Percentiles rank a stretch among this genome's conserved stretches.
Evolutionary conservation across 2,329 filamentous ascomycete species (phyloP).

Genomic region (Hymenoscyphus scutula): DNA sequence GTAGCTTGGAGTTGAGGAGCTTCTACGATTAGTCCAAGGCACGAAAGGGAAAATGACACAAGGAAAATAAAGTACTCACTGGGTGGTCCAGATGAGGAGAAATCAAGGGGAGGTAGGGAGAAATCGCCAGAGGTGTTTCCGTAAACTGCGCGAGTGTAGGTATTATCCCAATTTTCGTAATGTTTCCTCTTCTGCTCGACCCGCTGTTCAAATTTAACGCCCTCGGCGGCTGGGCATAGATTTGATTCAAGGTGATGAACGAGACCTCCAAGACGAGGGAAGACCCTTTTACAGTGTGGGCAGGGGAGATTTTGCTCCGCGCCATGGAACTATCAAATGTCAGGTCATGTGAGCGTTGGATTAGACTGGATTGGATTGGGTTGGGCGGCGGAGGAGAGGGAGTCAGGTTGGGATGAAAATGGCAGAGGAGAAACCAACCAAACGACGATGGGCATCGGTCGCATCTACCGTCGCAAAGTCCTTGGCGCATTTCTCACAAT

Average conservation of each 20-base stretch:
- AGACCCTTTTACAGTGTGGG: slow-evolving; percentile 20
- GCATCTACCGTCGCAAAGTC: slow-evolving; percentile 22
- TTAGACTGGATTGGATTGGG: too few relatives aligned
- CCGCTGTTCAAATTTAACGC: slow-evolving; percentile 9
- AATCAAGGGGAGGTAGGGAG: not conserved
- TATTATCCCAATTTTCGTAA: slow-evolving; percentile 11
- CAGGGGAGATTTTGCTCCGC: slow-evolving; percentile 25
- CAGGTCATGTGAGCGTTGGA: too few relatives aligned
- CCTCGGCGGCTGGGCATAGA: slow-evolving; percentile 15
- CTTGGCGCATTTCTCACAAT: slow-evolving; percentile 19
- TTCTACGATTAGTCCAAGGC: not conserved
- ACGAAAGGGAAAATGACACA: not conserved
- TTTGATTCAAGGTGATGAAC: slow-evolving; percentile 25
- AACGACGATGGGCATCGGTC: not conserved
- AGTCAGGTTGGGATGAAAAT: not conserved
- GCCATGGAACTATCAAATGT: slow-evolving; percentile 20
- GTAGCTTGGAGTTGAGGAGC: not conserved
- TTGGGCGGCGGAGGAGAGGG: too few relatives aligned
- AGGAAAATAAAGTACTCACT: not conserved
- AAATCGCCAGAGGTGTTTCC: slow-evolving; percentile 13
- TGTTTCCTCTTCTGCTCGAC: slow-evolving; percentile 9
- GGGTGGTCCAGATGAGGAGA: not conserved
- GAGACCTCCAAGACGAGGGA: slow-evolving; percentile 25
- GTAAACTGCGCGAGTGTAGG: slow-evolving; percentile 9
- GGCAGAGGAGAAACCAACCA: not conserved